Evolutionary conservation across 495 filamentous ascomycete genomes (phyloP).

Genomic region (Rostrohypoxylon terebratum): DNA sequence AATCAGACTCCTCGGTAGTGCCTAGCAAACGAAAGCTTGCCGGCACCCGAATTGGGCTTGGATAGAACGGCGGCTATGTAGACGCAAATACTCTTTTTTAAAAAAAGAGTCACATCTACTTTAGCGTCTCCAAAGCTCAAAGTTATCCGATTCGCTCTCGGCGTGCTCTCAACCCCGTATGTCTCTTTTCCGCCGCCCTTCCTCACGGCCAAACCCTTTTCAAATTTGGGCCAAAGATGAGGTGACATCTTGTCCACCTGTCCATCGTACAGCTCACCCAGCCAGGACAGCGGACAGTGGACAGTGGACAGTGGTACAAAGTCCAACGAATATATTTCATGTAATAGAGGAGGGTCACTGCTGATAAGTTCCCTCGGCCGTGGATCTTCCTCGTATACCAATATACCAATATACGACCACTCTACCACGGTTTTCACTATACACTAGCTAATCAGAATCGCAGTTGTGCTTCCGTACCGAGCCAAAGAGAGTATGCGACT

Average conservation of each 20-base stretch:
- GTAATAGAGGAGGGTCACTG: conserved; percentile 37
- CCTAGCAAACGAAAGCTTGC: conserved; percentile 7
- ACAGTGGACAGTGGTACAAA: conserved; percentile 16
- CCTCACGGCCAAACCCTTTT: conserved; percentile 25
- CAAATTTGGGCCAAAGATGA: conserved; percentile 17
- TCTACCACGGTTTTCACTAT: conserved; percentile 39
- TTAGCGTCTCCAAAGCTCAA: conserved; percentile 26
- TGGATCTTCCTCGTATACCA: conserved; percentile 7
- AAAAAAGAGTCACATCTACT: conserved; percentile 21
- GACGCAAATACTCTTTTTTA: conserved; percentile 16
- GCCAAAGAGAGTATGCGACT: conserved; percentile 25
- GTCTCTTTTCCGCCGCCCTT: conserved; percentile 25
- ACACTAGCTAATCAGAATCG: conserved; percentile 41
- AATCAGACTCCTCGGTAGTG: conserved; percentile 17
- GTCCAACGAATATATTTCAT: conserved; percentile 29
- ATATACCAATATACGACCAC: conserved; percentile 25
- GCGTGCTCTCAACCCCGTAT: conserved; percentile 16
- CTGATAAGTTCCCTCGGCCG: conserved; percentile 20
- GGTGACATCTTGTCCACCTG: conserved; percentile 32
- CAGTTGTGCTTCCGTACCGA: conserved; percentile 31
- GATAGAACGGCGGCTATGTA: conserved; percentile 21
- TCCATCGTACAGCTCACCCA: conserved; percentile 23
- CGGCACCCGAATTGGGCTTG: conserved; percentile 15
- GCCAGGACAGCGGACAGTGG: conserved; percentile 3
- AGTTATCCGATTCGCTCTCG: conserved; percentile 36